These are phyloP conservation scores for Picea glauca DNA, from an alignment of 75 land plant genomes.

Conservation along the genomic window DNA sequence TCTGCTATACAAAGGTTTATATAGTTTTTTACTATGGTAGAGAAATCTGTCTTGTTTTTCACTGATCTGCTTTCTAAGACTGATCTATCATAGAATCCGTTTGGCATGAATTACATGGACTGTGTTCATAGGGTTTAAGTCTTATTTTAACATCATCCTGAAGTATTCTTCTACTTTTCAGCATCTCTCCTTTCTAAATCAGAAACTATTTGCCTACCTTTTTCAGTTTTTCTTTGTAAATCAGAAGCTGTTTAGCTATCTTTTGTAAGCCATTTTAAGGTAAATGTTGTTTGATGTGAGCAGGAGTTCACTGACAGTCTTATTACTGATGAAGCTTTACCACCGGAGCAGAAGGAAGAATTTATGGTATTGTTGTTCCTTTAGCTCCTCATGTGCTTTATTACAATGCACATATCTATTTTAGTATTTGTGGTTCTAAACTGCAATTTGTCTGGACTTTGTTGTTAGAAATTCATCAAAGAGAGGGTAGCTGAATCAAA, in stretches of 20 bases:
- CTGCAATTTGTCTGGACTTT: background rate
- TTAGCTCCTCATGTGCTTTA: background rate
- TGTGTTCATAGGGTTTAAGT: background rate
- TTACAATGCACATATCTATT: background rate
- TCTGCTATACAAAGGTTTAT: background rate
- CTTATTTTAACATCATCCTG: background rate
- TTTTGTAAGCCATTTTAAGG: conserved; percentile 5
- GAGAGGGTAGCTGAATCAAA: conserved; percentile 59
- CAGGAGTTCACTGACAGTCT: conserved; percentile 79
- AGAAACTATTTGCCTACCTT: too few relatives aligned
- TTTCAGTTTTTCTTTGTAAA: background rate
- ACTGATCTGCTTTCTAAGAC: background rate
- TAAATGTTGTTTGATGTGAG: background rate
- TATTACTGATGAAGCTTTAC: conserved; percentile 61
- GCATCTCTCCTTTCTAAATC: background rate
- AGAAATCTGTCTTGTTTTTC: background rate
- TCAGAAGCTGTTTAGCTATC: background rate
- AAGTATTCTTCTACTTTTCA: background rate
- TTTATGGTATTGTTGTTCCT: conserved; percentile 55
- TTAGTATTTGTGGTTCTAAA: background rate
- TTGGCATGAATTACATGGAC: background rate
- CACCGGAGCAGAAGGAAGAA: conserved; percentile 67
- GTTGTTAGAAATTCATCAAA: conserved; percentile 52
- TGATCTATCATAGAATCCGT: background rate
- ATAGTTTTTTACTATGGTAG: too few relatives aligned